These are phyloP conservation scores for Yamadazyma atlantica DNA, from an alignment of 1,139 yeast species.

Conservation along the genomic window DNA sequence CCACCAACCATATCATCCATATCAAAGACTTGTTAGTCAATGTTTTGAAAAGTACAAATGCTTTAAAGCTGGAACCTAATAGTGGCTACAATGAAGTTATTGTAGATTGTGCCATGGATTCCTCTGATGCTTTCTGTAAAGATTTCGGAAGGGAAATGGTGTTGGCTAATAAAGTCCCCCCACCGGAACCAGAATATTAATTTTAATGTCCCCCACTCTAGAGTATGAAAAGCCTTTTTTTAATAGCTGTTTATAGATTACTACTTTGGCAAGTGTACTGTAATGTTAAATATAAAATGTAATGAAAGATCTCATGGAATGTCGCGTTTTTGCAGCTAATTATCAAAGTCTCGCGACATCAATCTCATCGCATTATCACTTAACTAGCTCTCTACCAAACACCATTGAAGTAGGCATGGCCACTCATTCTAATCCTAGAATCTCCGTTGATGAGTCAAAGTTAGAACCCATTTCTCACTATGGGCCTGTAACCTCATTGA, in stretches of 20 bases:
- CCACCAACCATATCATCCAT: slow-evolving; percentile 32
- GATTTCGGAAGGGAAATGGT: slow-evolving; percentile 21
- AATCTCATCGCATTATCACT: neutral
- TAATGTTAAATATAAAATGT: no score
- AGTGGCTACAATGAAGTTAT: slow-evolving; percentile 29
- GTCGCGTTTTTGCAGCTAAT: neutral
- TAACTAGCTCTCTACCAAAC: neutral
- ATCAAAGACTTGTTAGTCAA: slow-evolving; percentile 29
- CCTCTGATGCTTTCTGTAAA: slow-evolving; percentile 22
- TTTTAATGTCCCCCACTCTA: no score
- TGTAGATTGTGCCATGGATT: slow-evolving; percentile 30
- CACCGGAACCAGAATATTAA: slow-evolving; percentile 16
- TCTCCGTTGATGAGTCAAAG: slow-evolving; percentile 21
- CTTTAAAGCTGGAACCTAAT: slow-evolving; percentile 10
- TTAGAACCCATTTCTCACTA: slow-evolving; percentile 41
- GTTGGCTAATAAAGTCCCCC: slow-evolving; percentile 12
- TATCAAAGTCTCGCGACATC: no score
- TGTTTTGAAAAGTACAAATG: slow-evolving; percentile 14
- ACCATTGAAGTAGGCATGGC: neutral
- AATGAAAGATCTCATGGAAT: no score
- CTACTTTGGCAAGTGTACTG: no score
- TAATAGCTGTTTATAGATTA: no score
- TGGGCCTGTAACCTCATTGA: slow-evolving; percentile 76
- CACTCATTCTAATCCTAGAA: slow-evolving; percentile 7
- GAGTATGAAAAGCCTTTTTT: no score